Base-by-base conservation (phyloP, 163 green algal genomes). In the Chlamydomonas reinhardtii region DNA sequence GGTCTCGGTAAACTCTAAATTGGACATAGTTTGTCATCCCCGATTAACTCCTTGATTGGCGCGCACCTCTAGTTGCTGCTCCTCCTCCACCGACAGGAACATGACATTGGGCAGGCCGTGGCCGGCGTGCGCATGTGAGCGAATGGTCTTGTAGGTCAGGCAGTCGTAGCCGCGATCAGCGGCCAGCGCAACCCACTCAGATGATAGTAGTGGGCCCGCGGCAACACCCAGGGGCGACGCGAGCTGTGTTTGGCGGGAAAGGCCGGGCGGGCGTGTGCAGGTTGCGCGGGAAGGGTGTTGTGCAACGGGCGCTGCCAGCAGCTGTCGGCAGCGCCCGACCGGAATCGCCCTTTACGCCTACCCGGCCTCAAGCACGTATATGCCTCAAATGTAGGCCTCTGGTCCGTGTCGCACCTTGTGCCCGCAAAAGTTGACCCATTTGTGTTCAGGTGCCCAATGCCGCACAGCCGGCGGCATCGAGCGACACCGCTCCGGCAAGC, bases 71-170 rank as follows among this genome's bases (percentile, higher is more conserved):
- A 86, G 80, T 48, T 87, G 71, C 39, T 69, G 80, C 48, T 87
- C 35, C 39, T 59, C 34, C 22, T 74, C 25, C 24, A 65, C 68
- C 4, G 82, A 25, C 24, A 91, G 74, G 64, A 89, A 80, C 39
- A 91, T 75, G 39, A 91, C 75, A 64, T 91, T 90, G 11, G 87
- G 87, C 19, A 82, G 87, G 2, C 68, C 74, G n/a, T 91, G 87
- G 1, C 87, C 87, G 17, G 74, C 34, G 68, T 82, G 86, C 29
- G 34, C 34, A 56, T 71, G 35, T 14, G 81, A 83, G 62, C 87
- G 82, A 12, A 91, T 89, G 37, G 87, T 91, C 74, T 90, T 56
- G 80, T 90, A 90, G 11, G 86, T 90, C 24, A 91, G 34, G 66
- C 82, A 80, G 74, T 91, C 81, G 59, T 74, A 91, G 3, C 86